Conservation (phyloP, 2,329 filamentous ascomycete genomes). For the Microdochium bolleyi region DNA sequence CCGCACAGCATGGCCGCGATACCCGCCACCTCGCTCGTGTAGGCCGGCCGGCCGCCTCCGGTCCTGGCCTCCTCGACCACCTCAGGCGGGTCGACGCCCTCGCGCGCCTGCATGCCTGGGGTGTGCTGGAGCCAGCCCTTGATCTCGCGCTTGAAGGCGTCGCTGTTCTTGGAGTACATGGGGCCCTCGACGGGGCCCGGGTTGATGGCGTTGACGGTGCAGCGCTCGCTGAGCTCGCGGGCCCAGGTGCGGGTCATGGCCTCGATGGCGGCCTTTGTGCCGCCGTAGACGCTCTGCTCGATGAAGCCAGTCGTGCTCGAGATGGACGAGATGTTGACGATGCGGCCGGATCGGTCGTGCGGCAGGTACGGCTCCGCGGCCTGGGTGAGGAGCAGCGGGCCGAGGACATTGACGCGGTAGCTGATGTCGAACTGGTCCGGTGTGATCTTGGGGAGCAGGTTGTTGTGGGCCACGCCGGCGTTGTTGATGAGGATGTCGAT, state of each 20-base stretch:
- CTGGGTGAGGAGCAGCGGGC: slow-evolving; percentile 70
- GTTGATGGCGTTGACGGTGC: slow-evolving; percentile 50
- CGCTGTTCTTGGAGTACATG: slow-evolving; percentile 38
- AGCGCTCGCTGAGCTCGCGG: slow-evolving; percentile 42
- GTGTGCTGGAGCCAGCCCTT: slow-evolving; percentile 38
- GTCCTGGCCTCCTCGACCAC: slow-evolving; percentile 50
- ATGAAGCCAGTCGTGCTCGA: slow-evolving; percentile 45
- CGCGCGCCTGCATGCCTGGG: slow-evolving; percentile 54
- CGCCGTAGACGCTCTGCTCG: slow-evolving; percentile 48
- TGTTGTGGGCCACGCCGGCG: slow-evolving; percentile 64
- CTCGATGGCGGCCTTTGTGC: slow-evolving; percentile 50
- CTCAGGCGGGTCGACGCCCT: slow-evolving; percentile 52
- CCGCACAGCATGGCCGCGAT: slow-evolving; percentile 70
- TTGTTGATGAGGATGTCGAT: slow-evolving; percentile 87
- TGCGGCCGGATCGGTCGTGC: slow-evolving; percentile 51
- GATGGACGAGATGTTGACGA: slow-evolving; percentile 49
- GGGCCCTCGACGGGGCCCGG: slow-evolving; percentile 46
- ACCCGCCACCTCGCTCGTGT: slow-evolving; percentile 64
- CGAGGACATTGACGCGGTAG: slow-evolving; percentile 76
- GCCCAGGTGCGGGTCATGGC: slow-evolving; percentile 53
- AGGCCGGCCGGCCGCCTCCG: slow-evolving; percentile 52
- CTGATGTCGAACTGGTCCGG: slow-evolving; percentile 60
- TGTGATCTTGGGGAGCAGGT: slow-evolving; percentile 53
- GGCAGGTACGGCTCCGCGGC: slow-evolving; percentile 64
- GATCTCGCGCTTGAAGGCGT: slow-evolving; percentile 32